Evolutionary conservation across 2,329 filamentous ascomycete species (phyloP).

Genomic region (Xylaria sp.): DNA sequence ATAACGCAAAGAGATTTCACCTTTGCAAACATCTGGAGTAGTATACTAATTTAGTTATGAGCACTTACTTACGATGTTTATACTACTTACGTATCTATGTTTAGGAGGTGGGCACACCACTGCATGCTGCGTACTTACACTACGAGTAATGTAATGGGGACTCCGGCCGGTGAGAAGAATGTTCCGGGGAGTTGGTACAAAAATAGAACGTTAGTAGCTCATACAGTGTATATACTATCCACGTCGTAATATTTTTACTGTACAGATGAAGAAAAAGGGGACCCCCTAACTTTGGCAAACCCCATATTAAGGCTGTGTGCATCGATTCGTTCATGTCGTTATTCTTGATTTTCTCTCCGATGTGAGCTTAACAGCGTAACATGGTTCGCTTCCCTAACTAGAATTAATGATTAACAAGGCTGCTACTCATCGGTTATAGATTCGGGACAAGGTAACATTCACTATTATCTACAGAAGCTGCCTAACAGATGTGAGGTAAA

Average conservation of each 20-base stretch:
- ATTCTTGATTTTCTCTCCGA: not conserved
- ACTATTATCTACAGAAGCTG: not conserved
- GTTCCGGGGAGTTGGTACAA: constrained; percentile 17
- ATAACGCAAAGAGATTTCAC: not conserved
- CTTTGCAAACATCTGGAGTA: not conserved
- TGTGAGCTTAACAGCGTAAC: no score
- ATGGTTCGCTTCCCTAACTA: no score
- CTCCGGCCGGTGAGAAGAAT: not conserved
- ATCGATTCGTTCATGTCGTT: not conserved
- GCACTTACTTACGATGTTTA: no score
- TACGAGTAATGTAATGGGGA: not conserved
- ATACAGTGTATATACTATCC: not conserved
- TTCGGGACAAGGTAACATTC: not conserved
- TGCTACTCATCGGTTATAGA: no score
- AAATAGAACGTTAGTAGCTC: constrained; percentile 23
- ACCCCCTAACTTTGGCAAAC: constrained; percentile 4
- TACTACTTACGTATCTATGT: not conserved
- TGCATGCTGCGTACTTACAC: no score
- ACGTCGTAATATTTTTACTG: not conserved
- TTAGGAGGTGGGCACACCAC: not conserved
- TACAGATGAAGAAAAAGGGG: constrained; percentile 9
- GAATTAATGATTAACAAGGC: no score
- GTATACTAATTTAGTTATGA: no score
- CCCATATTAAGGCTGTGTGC: not conserved
- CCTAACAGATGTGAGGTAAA: not conserved